These are phyloP conservation scores for Cucumis hystrix DNA, from an alignment of 306 rosid species.

Conservation along the genomic window DNA sequence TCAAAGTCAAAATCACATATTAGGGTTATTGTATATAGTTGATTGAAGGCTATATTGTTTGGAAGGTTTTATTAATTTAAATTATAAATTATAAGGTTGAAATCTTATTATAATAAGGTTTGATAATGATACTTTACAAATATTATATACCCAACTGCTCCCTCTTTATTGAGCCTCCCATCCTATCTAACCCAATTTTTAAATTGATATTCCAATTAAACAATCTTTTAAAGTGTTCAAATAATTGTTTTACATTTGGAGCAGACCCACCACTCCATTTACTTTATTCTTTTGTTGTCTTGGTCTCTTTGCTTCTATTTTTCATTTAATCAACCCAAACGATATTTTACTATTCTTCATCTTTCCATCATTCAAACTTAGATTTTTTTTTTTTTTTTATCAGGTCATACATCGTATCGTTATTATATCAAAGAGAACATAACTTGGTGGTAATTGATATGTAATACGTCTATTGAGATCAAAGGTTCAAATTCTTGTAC, in stretches of 20 bases:
- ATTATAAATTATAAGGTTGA: neutral
- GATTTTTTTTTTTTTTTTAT: neutral
- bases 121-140: neutral
- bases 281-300: neutral
- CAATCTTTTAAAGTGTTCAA: neutral
- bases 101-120: neutral
- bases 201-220: neutral
- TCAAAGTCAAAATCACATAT: neutral
- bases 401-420: no score
- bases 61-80: neutral
- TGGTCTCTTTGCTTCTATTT: neutral
- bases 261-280: slow-evolving; percentile 1
- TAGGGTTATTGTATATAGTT: neutral
- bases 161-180: neutral
- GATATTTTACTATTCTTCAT: neutral
- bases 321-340: neutral
- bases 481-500: no score
- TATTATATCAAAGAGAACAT: no score
- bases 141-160: neutral
- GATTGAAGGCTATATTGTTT: neutral
- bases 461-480: no score
- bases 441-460: neutral
- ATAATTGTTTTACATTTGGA: neutral
- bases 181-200: neutral
- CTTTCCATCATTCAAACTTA: neutral